Conservation (phyloP, 2,329 filamentous ascomycete species). For the Aspergillus aculeatinus region DNA sequence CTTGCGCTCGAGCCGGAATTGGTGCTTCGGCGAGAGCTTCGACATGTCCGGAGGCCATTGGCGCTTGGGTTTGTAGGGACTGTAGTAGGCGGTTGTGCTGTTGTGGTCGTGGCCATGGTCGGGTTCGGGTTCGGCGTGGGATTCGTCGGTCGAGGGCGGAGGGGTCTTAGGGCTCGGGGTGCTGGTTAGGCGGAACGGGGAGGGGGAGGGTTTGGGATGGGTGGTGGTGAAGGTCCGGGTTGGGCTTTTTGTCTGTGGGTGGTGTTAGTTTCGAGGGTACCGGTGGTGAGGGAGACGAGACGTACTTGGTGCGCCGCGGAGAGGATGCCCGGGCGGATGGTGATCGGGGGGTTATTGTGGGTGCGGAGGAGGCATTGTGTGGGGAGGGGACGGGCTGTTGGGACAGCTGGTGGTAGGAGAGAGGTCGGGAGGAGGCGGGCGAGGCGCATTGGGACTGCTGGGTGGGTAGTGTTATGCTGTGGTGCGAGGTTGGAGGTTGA, state of each 20-base stretch:
- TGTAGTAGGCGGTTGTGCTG: slow-evolving; percentile 39
- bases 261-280: not conserved
- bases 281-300: not conserved
- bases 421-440: not conserved
- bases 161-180: not conserved
- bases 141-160: not conserved
- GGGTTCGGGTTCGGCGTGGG: not conserved
- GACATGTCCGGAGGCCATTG: slow-evolving; percentile 65
- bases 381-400: not conserved
- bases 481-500: not conserved
- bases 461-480: not conserved
- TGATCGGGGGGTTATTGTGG: not conserved
- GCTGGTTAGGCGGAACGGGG: slow-evolving; percentile 5
- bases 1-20: slow-evolving; percentile 66
- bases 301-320: not conserved
- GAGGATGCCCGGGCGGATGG: not conserved
- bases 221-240: not conserved
- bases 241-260: not conserved
- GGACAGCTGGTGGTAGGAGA: not conserved
- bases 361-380: not conserved
- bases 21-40: slow-evolving; percentile 62
- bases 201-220: not conserved
- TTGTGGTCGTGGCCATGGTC: too few species aligned
- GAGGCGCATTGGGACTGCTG: not conserved
- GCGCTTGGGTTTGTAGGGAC: slow-evolving; percentile 60